phyloP scores from a whole-genome alignment of 192 early-diverging fungal genomes.

The Dissophora ornata region DNA sequence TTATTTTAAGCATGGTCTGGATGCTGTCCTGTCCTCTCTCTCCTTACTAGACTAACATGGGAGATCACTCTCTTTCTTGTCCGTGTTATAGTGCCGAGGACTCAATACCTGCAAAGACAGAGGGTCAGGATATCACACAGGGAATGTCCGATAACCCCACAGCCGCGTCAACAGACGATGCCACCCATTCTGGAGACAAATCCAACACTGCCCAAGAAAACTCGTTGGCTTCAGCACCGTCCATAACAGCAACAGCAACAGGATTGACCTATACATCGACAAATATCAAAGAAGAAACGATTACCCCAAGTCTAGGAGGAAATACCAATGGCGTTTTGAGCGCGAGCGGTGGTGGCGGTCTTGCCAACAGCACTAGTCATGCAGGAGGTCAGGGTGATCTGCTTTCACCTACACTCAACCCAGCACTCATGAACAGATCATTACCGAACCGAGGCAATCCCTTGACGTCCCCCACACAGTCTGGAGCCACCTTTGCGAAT shows the following conservation, averaged over 20 bases:
- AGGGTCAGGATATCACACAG: not conserved
- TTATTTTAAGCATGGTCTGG: too few relatives aligned
- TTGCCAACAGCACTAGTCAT: not conserved
- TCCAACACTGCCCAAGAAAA: not conserved
- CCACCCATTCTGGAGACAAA: not conserved
- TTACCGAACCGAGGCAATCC: slow-evolving; percentile 34
- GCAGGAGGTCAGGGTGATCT: slow-evolving; percentile 20
- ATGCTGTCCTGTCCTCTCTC: too few relatives aligned
- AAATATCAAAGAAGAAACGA: slow-evolving; percentile 32
- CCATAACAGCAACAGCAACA: slow-evolving; percentile 3
- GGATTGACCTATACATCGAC: not conserved
- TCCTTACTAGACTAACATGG: not conserved
- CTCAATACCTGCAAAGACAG: slow-evolving; percentile 21
- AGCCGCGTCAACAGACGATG: not conserved
- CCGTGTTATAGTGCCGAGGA: slow-evolving; percentile 5
- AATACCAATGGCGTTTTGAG: not conserved
- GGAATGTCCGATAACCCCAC: not conserved
- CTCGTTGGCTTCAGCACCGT: not conserved
- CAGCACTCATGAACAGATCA: slow-evolving; percentile 29
- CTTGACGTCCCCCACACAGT: slow-evolving; percentile 26
- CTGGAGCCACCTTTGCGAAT: slow-evolving; percentile 26
- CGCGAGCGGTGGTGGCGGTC: not conserved
- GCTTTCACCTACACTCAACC: slow-evolving; percentile 42
- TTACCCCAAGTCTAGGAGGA: slow-evolving; percentile 4
- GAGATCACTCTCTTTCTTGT: too few relatives aligned